phyloP scores from a whole-genome alignment of 371 early-diverging fungal species.

The Circinella umbellata region DNA sequence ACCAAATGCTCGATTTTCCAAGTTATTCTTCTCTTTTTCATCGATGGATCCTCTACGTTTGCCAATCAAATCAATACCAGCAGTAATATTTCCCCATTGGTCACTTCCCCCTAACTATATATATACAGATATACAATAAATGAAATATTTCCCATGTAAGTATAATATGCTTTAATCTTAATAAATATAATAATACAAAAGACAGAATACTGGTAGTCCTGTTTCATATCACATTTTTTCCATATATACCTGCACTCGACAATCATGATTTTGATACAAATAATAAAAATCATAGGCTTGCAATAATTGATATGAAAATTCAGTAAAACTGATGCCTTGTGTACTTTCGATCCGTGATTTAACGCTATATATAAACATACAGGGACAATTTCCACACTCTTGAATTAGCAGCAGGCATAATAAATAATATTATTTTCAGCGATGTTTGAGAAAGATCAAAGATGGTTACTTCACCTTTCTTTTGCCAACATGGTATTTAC shows the following conservation, averaged over 20 bases:
- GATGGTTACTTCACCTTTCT: constrained; percentile 64
- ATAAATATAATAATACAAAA: too few relatives aligned
- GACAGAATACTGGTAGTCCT: too few relatives aligned
- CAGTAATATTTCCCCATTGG: constrained; percentile 97
- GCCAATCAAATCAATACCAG: constrained; percentile 91
- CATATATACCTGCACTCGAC: constrained; percentile 68
- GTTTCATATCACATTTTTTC: too few relatives aligned
- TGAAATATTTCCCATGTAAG: background rate
- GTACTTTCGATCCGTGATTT: constrained; percentile 76
- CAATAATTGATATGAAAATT: constrained; percentile 94
- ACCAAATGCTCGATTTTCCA: constrained; percentile 68
- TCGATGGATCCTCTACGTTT: constrained; percentile 40
- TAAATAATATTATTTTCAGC: too few relatives aligned
- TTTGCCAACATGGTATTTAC: constrained; percentile 87
- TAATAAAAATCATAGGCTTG: constrained; percentile 96
- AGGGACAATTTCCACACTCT: background rate
- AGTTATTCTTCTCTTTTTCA: constrained; percentile 20
- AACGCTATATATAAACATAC: constrained; percentile 51
- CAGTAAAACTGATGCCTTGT: constrained; percentile 93
- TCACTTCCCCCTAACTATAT: constrained; percentile 93
- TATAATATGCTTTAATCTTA: too few relatives aligned
- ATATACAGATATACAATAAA: background rate
- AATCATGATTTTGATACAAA: constrained; percentile 68
- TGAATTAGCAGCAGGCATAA: too few relatives aligned
- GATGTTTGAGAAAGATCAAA: too few relatives aligned